Base-by-base conservation (phyloP, 352 stramenopile species). In the Labyrinthula sp. region DNA sequence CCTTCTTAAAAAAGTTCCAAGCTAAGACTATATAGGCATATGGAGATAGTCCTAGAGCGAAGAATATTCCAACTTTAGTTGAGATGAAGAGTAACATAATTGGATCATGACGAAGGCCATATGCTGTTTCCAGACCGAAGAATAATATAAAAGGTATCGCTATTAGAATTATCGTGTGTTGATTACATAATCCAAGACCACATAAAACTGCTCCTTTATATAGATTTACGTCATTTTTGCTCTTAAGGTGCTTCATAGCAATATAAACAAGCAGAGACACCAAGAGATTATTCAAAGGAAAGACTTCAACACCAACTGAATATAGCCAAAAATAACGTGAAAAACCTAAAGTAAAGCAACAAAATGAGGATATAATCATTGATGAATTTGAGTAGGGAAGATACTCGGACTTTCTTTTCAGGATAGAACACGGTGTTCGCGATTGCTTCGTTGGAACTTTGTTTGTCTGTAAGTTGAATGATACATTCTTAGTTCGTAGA, bases 241-340 rank as follows among this genome's bases (percentile, higher is more conserved):
- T 24, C 12, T n/a, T 6, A n/a, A 45, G 58, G 29, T 76, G 79
- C 2, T 56, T 55, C 10, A 83, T 27, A 14, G 74, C 57, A 14
- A 74, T 41, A 45, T 69, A 75, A 8, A 82, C 4, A 14, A 95
- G 62, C 25, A 72, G 18, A 2, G 77, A 65, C 5, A 73, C 60
- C 23, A 94, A 85, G 0, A 87, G 55, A 37, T 92, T 94, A 58
- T 95, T 93, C n/a, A 95, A 65, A 2, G 82, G 73, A 59, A 95
- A 95, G 8, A 95, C 84, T 66, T 95, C 84, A 25, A 82, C 74
- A 4, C 77, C 74, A 24, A 82, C 70, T 0, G 77, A 75, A 58
- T 95, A 94, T 39, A 80, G 80, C 84, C 84, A 95, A 6, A 84
- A 71, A n/a, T 14, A 94, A 60, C 17, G 81, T 79, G 6, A 74